phyloP scores from a whole-genome alignment of 2,329 filamentous ascomycete genomes.

The Monilinia vaccinii-corymbosi region DNA sequence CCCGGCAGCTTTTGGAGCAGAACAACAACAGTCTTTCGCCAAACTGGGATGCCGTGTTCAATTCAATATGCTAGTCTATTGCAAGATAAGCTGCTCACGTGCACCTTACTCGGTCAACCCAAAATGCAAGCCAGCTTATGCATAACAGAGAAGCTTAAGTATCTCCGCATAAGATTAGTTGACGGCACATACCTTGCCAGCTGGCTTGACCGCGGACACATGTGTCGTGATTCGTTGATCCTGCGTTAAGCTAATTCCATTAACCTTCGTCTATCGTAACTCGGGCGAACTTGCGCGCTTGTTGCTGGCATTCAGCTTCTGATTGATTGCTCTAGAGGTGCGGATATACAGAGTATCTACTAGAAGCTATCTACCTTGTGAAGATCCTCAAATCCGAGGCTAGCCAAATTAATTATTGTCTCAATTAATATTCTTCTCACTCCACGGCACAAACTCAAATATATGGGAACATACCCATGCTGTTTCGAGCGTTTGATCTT shows the following conservation, averaged over 20 bases:
- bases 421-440: not conserved
- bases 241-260: not conserved
- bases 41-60: not conserved
- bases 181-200: not conserved
- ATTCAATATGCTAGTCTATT: not conserved
- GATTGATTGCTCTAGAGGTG: not conserved
- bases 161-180: not conserved
- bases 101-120: not conserved
- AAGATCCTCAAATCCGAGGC: not conserved
- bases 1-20: not conserved
- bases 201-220: not conserved
- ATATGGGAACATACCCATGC: not conserved
- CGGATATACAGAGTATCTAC: not conserved
- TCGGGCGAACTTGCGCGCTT: not conserved
- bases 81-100: not conserved
- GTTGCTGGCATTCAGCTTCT: not conserved
- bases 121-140: not conserved
- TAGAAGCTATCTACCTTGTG: not conserved
- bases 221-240: not conserved
- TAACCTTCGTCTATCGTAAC: no score
- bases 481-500: not conserved
- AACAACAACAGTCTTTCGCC: not conserved
- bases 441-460: not conserved
- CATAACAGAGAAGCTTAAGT: not conserved
- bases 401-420: not conserved